These are phyloP conservation scores for Mucor saturninus DNA, from an alignment of 371 early-diverging fungal species.

Conservation along the genomic window DNA sequence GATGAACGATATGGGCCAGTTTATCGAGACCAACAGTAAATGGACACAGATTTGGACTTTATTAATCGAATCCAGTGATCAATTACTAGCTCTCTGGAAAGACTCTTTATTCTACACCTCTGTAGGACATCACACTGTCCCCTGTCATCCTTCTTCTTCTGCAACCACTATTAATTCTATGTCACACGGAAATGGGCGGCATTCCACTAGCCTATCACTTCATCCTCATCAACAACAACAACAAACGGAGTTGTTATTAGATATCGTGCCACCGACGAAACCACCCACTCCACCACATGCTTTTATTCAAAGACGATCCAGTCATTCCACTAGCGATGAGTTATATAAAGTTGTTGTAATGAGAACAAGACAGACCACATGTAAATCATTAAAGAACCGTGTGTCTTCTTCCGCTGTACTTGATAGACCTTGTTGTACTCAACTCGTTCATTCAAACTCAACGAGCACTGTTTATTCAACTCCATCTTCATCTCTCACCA, in stretches of 20 bases:
- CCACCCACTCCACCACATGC: neutral
- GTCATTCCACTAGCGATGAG: slow-evolving; percentile 10
- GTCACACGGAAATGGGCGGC: slow-evolving; percentile 4
- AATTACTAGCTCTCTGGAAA: slow-evolving; percentile 21
- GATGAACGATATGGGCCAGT: slow-evolving; percentile 22
- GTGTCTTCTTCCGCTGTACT: neutral
- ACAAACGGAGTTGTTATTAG: slow-evolving; percentile 16
- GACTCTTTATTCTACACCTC: slow-evolving; percentile 11
- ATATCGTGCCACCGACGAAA: slow-evolving; percentile 16
- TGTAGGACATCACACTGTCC: slow-evolving; percentile 13
- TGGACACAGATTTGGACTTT: slow-evolving; percentile 32
- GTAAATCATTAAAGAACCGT: slow-evolving; percentile 8
- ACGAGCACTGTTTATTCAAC: neutral
- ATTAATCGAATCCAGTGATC: slow-evolving; percentile 24
- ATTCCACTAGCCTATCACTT: slow-evolving; percentile 16
- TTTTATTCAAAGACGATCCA: slow-evolving; percentile 9
- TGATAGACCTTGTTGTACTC: neutral
- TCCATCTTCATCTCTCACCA: no score
- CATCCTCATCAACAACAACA: neutral
- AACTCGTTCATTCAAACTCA: slow-evolving; percentile 1
- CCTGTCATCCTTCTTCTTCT: slow-evolving; percentile 18
- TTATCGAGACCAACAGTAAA: slow-evolving; percentile 32
- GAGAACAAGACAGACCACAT: slow-evolving; percentile 12
- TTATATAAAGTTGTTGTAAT: slow-evolving; percentile 18
- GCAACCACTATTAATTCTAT: neutral